Base-by-base conservation (phyloP, 2,329 filamentous ascomycete genomes). In the Ophiocordyceps polyrhachis-furcata region DNA sequence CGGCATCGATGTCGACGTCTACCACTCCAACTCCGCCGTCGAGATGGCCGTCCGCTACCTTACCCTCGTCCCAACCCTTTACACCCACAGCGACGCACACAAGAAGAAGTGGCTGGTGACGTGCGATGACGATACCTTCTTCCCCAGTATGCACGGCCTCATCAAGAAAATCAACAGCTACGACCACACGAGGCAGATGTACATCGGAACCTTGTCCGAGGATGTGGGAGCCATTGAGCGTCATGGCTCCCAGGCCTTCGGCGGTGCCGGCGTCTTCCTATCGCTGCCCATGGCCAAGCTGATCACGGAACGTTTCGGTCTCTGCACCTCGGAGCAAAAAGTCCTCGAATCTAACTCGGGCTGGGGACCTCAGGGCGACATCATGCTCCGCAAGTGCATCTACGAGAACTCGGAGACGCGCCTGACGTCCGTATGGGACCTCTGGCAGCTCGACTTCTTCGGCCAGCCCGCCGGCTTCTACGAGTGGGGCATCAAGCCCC, bases 61-160 rank as follows among this genome's bases (percentile, higher is more conserved):
- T 20, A 70, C 67, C 0, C 63, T 76, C 2, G 65, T 74, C 2
- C 71, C 72, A 3, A 68, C 66, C 0, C 58, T 76, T 13, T 76
- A 71, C 58, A 66, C 67, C 44, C 70, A 75, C 50, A 62, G 61
- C 2, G 67, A 68, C 2, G 62, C 69, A 42, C 55, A 53, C 21
- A 55, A 55, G 28, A 73, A 69, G 57, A 74, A 72, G 50, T 80
- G 76, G 76, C 64, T 74, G 1, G 73, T 75, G 14, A 67, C 73
- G 14, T 78, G 76, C 54, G 75, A 80, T 50, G 76, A 80, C 50
- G 76, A 80, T 49, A 80, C 76, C 3, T 79, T 77, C 55, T 79
- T 79, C 62, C 68, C 71, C 5, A 76, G 69, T 46, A 74, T 78
- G 56, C 62, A 74, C 44, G 66, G 60, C 12, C 59, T 80, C 13